A percentile compares a stretch with the other conserved stretches of the same genome.
Evolutionary conservation across 2,329 filamentous ascomycete species (phyloP).

Genomic region (Capronia epimyces): DNA sequence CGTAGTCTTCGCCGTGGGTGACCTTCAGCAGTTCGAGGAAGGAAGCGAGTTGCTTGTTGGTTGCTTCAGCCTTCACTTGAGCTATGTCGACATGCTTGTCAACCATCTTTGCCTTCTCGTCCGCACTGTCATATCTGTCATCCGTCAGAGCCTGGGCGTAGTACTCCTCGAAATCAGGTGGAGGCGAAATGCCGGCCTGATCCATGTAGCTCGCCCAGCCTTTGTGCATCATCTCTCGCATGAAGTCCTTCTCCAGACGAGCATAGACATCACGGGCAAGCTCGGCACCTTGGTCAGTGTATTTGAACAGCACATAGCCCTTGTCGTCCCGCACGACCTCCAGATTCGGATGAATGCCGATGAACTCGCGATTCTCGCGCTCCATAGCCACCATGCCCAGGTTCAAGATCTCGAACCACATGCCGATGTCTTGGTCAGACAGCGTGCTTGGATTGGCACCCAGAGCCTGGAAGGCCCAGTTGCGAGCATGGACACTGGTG

Average conservation of each 20-base stretch:
- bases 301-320: conserved; percentile 15
- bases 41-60: background rate
- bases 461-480: conserved; percentile 28
- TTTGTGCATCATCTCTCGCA: conserved; percentile 12
- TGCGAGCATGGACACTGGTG: conserved; percentile 15
- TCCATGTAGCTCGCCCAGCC: conserved; percentile 17
- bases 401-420: conserved; percentile 26
- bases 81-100: background rate
- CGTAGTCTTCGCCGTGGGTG: background rate
- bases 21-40: background rate
- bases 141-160: background rate
- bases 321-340: conserved; percentile 12
- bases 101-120: background rate
- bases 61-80: background rate
- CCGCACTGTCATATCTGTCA: background rate
- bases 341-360: conserved; percentile 16
- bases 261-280: conserved; percentile 14
- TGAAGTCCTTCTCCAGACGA: conserved; percentile 12
- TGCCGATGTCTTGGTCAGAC: conserved; percentile 21
- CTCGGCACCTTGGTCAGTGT: conserved; percentile 12
- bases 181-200: conserved; percentile 4
- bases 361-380: conserved; percentile 4
- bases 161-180: background rate
- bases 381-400: conserved; percentile 15
- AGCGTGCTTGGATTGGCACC: conserved; percentile 10